phyloP scores from a whole-genome alignment of 768 basidiomycete species.

The Lactarius sanguifluus region DNA sequence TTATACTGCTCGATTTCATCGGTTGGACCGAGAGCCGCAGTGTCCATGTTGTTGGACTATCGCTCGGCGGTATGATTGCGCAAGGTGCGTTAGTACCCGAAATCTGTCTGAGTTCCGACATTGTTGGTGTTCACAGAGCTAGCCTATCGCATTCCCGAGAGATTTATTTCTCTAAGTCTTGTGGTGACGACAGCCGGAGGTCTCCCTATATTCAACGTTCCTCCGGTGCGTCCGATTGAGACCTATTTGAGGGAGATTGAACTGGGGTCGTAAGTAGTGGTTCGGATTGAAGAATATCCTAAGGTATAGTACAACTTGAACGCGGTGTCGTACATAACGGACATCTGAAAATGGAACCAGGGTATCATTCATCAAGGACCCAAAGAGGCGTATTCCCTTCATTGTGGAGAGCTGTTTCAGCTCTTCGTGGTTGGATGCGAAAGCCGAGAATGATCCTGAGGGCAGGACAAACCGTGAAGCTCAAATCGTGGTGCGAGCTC shows the following conservation, averaged over 20 bases:
- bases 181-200: slow-evolving; percentile 72
- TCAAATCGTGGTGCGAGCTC: slow-evolving; percentile 49
- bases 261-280: slow-evolving; percentile 24
- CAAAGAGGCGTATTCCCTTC: slow-evolving; percentile 48
- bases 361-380: slow-evolving; percentile 39
- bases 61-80: slow-evolving; percentile 85
- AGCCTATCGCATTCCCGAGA: slow-evolving; percentile 60
- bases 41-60: slow-evolving; percentile 76
- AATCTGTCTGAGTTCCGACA: neutral
- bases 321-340: too few relatives aligned
- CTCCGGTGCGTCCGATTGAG: slow-evolving; percentile 51
- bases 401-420: slow-evolving; percentile 62
- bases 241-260: neutral
- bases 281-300: slow-evolving; percentile 23
- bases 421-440: slow-evolving; percentile 55
- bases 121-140: slow-evolving; percentile 50
- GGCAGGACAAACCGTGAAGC: slow-evolving; percentile 66
- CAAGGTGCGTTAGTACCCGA: slow-evolving; percentile 47
- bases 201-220: slow-evolving; percentile 53
- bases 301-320: slow-evolving; percentile 5
- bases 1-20: slow-evolving; percentile 65
- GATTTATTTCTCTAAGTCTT: slow-evolving; percentile 65
- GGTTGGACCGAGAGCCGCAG: slow-evolving; percentile 65
- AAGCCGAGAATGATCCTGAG: slow-evolving; percentile 50
- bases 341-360: slow-evolving; percentile 35